phyloP scores from a whole-genome alignment of 345 rosid genomes.

The Psidium guajava region DNA sequence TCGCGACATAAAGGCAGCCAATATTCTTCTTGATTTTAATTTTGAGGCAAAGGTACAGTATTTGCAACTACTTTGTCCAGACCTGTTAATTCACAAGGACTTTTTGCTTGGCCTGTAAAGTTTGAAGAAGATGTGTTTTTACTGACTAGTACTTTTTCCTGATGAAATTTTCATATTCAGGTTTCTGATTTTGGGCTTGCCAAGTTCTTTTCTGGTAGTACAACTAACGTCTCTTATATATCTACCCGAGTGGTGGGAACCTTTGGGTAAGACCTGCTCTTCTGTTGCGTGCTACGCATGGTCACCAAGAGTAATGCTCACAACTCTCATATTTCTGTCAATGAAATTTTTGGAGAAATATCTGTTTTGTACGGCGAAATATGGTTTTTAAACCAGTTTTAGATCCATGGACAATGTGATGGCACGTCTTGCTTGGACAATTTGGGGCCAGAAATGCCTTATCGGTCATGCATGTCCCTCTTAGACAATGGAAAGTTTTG shows the following conservation, averaged over 20 bases:
- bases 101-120: not conserved
- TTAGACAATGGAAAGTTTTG: not conserved
- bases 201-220: conserved; percentile 37
- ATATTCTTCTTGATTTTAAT: conserved; percentile 66
- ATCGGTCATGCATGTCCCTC: not conserved
- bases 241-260: conserved; percentile 83
- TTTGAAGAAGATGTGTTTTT: not conserved
- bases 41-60: conserved; percentile 68
- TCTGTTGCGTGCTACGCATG: not conserved
- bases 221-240: conserved; percentile 36
- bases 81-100: not conserved
- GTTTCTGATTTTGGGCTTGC: conserved; percentile 90
- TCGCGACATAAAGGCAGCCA: conserved; percentile 78
- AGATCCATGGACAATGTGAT: not conserved
- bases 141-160: not conserved
- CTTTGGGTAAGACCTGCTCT: conserved; percentile 51
- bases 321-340: not conserved
- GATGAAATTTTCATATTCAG: conserved; percentile 14
- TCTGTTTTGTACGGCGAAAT: not conserved
- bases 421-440: not conserved
- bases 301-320: not conserved
- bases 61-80: not conserved
- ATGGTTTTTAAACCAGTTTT: not conserved
- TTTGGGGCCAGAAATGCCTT: not conserved
- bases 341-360: not conserved